Percentiles rank a stretch among this genome's conserved stretches.
These are phyloP conservation scores for Dacryopinax spathularia DNA, from an alignment of 768 basidiomycete species.

Conservation along the genomic window DNA sequence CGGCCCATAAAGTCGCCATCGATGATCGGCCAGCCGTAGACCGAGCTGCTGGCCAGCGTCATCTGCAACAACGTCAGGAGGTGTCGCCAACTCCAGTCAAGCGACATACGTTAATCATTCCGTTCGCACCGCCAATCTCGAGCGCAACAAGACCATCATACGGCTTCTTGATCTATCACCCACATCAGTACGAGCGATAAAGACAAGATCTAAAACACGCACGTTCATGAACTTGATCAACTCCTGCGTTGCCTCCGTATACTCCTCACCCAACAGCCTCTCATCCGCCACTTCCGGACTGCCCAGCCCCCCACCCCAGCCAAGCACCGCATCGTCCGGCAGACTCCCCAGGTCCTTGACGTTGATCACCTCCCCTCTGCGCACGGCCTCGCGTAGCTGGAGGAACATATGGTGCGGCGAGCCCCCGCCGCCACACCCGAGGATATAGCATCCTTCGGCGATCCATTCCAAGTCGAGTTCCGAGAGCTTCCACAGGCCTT, in stretches of 20 bases:
- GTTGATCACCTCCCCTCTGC: constrained; percentile 33
- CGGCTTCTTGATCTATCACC: not conserved
- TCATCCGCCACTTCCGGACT: constrained; percentile 6
- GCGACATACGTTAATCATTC: constrained; percentile 12
- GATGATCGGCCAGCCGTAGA: not conserved
- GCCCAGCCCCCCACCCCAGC: constrained; percentile 33
- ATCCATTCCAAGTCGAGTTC: constrained; percentile 31
- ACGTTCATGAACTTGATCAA: constrained; percentile 3
- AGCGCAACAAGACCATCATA: constrained; percentile 8
- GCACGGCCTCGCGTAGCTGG: constrained; percentile 34
- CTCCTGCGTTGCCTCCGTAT: constrained; percentile 6
- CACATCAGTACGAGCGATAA: constrained; percentile 7
- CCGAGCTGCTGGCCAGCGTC: not conserved
- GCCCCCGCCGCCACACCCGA: constrained; percentile 20
- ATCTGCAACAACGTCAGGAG: not conserved
- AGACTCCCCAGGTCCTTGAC: constrained; percentile 35
- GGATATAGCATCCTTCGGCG: constrained; percentile 17
- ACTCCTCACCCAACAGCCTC: constrained; percentile 5
- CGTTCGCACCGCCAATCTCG: constrained; percentile 22
- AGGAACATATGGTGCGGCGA: constrained; percentile 25
- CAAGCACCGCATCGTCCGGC: constrained; percentile 29
- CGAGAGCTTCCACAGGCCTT: constrained; percentile 32
- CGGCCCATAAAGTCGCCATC: constrained; percentile 16
- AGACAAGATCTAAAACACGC: constrained; percentile 6
- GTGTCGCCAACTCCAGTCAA: not conserved